Conservation (phyloP, 2,329 filamentous ascomycete species). For the Dothideomycetidae sp. region DNA sequence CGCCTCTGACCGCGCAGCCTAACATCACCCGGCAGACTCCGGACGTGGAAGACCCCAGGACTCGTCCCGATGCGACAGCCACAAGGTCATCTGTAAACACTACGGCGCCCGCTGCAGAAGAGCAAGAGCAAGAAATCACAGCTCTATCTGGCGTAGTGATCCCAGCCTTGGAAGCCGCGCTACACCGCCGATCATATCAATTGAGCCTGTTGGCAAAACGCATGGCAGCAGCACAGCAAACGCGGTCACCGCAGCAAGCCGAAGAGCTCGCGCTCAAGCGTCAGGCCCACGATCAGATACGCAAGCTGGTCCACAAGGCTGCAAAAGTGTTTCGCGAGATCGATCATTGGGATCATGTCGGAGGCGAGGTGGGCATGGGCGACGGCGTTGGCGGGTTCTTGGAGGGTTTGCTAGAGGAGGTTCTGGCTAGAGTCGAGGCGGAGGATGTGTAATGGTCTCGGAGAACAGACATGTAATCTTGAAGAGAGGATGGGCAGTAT, state of each 20-base stretch:
- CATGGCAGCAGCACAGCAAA: slow-evolving; percentile 18
- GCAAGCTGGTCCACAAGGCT: slow-evolving; percentile 67
- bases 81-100: slow-evolving; percentile 40
- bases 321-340: slow-evolving; percentile 77
- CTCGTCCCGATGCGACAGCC: slow-evolving; percentile 43
- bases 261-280: slow-evolving; percentile 28
- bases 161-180: slow-evolving; percentile 78
- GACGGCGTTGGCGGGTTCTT: slow-evolving; percentile 77
- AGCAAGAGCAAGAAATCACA: slow-evolving; percentile 47
- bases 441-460: slow-evolving; percentile 58
- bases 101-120: too few species aligned
- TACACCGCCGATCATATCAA: slow-evolving; percentile 58
- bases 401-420: slow-evolving; percentile 85
- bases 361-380: slow-evolving; percentile 77
- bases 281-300: slow-evolving; percentile 72
- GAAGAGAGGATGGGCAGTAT: too few species aligned
- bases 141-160: slow-evolving; percentile 84
- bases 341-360: slow-evolving; percentile 71
- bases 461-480: too few species aligned
- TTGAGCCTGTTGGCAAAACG: slow-evolving; percentile 41
- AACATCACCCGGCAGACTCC: slow-evolving; percentile 13
- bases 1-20: too few species aligned
- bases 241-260: slow-evolving; percentile 20
- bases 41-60: too few species aligned
- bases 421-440: slow-evolving; percentile 81